Percentiles rank a stretch among this genome's conserved stretches.
phyloP scores from a whole-genome alignment of 805 yeast genomes.

The Sugiyamaella americana region DNA sequence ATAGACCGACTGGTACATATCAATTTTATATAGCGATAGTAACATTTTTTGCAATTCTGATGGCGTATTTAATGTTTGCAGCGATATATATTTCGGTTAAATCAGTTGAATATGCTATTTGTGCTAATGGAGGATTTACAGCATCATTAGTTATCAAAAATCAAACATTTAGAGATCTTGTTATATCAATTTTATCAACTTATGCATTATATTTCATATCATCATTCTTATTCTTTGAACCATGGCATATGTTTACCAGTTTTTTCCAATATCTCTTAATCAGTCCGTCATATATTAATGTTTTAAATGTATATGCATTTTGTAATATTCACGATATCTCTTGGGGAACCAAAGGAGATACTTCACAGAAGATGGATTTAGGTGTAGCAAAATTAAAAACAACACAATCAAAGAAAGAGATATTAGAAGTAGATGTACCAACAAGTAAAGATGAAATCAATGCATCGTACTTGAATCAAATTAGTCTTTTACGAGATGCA shows the following conservation, averaged over 20 bases:
- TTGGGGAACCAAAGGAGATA: slow-evolving; percentile 95
- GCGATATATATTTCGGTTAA: slow-evolving; percentile 73
- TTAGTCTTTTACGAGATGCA: slow-evolving; percentile 45
- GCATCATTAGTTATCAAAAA: slow-evolving; percentile 49
- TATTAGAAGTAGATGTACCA: slow-evolving; percentile 47
- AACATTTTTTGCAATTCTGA: slow-evolving; percentile 73
- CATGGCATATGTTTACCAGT: slow-evolving; percentile 87
- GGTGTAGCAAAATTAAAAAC: slow-evolving; percentile 68
- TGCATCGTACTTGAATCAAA: slow-evolving; percentile 58
- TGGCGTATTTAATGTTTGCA: slow-evolving; percentile 86
- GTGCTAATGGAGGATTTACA: slow-evolving; percentile 38
- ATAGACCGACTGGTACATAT: slow-evolving; percentile 86
- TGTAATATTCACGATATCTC: slow-evolving; percentile 95
- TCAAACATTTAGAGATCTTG: slow-evolving; percentile 73
- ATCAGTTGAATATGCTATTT: slow-evolving; percentile 54
- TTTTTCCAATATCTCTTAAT: slow-evolving; percentile 76
- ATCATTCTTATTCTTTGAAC: slow-evolving; percentile 78
- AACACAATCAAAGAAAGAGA: slow-evolving; percentile 56
- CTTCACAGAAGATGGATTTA: slow-evolving; percentile 55
- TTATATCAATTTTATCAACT: slow-evolving; percentile 81
- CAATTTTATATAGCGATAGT: slow-evolving; percentile 70
- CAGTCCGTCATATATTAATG: slow-evolving; percentile 86
- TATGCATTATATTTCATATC: slow-evolving; percentile 74
- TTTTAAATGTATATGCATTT: slow-evolving; percentile 88
- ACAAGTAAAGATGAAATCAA: slow-evolving; percentile 74